phyloP scores from a whole-genome alignment of 75 land plant species.

The Cupressus sempervirens region DNA sequence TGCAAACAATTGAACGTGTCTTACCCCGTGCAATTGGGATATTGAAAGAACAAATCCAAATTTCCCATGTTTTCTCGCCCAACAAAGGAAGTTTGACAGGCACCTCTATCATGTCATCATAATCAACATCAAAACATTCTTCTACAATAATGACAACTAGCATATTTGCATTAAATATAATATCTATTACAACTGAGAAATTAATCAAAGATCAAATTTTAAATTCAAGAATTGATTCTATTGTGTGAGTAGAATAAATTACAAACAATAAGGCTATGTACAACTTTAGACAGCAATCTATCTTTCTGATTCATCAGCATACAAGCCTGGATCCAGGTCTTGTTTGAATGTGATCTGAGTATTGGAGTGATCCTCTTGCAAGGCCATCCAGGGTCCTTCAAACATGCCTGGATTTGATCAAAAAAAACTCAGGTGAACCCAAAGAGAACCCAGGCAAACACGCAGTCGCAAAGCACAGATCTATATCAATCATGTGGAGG shows the following conservation, averaged over 20 bases:
- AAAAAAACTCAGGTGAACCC: no score
- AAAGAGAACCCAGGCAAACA: no score
- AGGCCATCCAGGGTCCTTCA: no score
- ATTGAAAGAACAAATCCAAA: conserved; percentile 98
- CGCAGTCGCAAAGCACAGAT: no score
- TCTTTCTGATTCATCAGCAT: no score
- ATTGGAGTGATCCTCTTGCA: no score
- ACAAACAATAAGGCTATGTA: background rate
- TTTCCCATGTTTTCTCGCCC: conserved; percentile 85
- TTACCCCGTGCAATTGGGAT: conserved; percentile 97
- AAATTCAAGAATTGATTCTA: background rate
- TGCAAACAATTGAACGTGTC: conserved; percentile 97
- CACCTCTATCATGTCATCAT: conserved; percentile 70
- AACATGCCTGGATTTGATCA: no score
- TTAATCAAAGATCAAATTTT: background rate
- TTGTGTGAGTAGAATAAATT: background rate
- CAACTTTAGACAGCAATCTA: no score
- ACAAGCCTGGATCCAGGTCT: no score
- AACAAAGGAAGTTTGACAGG: conserved; percentile 80
- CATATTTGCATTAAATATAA: background rate
- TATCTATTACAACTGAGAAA: background rate
- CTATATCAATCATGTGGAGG: no score
- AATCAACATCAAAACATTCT: background rate
- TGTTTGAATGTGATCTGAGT: no score
- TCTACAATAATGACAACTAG: background rate